A percentile compares a stretch with the other conserved stretches of the same genome.
phyloP scores from a whole-genome alignment of 208 protist genomes.

The Leishmania major region DNA sequence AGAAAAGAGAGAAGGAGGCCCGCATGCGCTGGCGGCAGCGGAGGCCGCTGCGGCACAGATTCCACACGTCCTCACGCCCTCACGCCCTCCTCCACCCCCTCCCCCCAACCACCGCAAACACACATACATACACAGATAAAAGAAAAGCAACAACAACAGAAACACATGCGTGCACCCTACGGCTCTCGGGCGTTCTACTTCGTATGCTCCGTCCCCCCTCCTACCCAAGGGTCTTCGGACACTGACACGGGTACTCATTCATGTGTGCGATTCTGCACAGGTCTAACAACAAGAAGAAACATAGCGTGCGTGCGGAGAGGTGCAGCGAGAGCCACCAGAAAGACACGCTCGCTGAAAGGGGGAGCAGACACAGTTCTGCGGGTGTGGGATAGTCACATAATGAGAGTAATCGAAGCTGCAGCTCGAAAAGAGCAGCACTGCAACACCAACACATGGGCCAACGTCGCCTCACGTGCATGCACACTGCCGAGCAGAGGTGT shows the following conservation, averaged over 20 bases:
- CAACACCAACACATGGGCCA: not conserved
- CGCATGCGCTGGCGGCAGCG: no score
- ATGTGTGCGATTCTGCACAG: no score
- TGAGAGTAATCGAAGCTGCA: not conserved
- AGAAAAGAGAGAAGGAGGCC: no score
- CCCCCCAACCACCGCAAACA: no score
- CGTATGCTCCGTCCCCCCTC: not conserved
- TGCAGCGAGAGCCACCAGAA: not conserved
- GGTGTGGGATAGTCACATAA: no score
- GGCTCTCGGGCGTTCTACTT: not conserved
- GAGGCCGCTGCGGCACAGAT: no score
- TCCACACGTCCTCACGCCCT: no score
- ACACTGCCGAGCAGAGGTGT: no score
- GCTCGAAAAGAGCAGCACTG: not conserved
- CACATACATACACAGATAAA: not conserved
- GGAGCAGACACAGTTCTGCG: no score
- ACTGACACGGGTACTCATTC: not conserved
- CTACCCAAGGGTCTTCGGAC: not conserved
- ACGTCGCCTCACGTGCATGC: not conserved
- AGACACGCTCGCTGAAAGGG: no score
- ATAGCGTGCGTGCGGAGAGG: not conserved
- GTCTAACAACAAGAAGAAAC: no score
- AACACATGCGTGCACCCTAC: not conserved
- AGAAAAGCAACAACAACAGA: not conserved
- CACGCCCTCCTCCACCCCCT: no score